A percentile compares a stretch with the other conserved stretches of the same genome.
These are phyloP conservation scores for Cyclanthera cordifolia DNA, from an alignment of 306 rosid species.

Conservation along the genomic window DNA sequence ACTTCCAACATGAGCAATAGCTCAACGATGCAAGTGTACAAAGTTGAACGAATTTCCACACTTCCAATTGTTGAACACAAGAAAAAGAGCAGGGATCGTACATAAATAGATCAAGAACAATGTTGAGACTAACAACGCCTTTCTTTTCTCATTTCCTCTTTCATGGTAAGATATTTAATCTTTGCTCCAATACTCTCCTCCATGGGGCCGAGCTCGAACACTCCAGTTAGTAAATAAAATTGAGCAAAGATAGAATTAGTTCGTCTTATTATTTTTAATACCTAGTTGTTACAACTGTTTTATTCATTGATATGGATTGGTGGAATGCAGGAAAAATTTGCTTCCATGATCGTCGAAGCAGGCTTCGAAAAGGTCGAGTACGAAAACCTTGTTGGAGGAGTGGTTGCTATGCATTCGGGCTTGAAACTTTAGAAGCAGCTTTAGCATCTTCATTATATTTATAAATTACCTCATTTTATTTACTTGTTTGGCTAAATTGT, in stretches of 20 bases:
- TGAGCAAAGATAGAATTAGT: not conserved
- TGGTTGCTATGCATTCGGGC: conserved; percentile 86
- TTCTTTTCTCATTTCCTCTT: not conserved
- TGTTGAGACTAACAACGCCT: not conserved
- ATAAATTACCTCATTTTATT: not conserved
- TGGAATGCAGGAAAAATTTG: conserved; percentile 64
- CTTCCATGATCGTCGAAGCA: conserved; percentile 69
- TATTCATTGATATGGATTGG: conserved; percentile 4
- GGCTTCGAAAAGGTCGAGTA: conserved; percentile 85
- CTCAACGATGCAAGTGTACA: too few relatives aligned
- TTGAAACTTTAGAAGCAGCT: conserved; percentile 36
- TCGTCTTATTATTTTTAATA: not conserved
- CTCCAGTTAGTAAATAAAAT: not conserved
- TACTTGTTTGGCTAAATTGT: not conserved
- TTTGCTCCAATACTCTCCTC: not conserved
- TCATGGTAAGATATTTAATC: not conserved
- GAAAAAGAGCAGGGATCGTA: not conserved
- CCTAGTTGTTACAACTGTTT: not conserved
- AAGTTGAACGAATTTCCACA: too few relatives aligned
- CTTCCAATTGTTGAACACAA: too few relatives aligned
- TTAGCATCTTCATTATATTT: not conserved
- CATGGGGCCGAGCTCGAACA: not conserved
- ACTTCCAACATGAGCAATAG: too few relatives aligned
- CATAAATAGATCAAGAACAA: not conserved
- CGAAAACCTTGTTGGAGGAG: conserved; percentile 89